These are phyloP conservation scores for Zygnema cylindricum DNA, from an alignment of 139 green algal species.

Conservation along the genomic window DNA sequence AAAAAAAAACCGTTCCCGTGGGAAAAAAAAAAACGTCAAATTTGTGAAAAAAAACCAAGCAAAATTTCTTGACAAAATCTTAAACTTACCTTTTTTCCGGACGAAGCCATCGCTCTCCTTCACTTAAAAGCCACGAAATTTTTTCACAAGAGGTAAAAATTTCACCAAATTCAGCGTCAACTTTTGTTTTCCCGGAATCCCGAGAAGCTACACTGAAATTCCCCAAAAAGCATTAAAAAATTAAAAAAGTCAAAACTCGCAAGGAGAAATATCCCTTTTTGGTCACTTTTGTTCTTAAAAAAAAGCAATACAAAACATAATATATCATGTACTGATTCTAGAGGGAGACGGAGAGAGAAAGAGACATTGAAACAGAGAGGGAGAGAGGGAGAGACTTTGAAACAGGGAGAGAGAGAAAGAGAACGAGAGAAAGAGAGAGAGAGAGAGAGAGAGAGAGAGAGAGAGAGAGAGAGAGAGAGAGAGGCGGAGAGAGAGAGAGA, in stretches of 20 bases:
- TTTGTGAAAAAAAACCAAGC: no score
- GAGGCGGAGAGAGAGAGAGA: not conserved
- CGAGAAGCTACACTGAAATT: conserved; percentile 79
- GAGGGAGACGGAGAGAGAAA: no score
- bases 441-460: not conserved
- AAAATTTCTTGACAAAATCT: no score
- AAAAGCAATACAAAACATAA: not conserved
- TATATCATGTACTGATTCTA: no score
- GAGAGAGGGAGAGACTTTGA: no score
- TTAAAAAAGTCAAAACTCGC: not conserved
- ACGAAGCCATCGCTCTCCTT: conserved; percentile 82
- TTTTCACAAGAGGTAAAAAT: conserved; percentile 97
- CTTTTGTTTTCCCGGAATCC: conserved; percentile 92
- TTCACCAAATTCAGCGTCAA: conserved; percentile 95
- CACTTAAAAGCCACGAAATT: conserved; percentile 85
- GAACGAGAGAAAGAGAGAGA: not conserved
- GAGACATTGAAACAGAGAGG: no score
- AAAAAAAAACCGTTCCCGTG: no score
- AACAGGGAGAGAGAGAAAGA: no score
- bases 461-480: not conserved
- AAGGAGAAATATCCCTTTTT: not conserved
- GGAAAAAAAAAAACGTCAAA: no score
- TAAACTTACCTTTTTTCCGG: conserved; percentile 76
- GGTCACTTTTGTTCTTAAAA: not conserved
- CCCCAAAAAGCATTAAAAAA: no score